phyloP scores from a whole-genome alignment of 768 basidiomycete species.

The Serendipita vermifera region DNA sequence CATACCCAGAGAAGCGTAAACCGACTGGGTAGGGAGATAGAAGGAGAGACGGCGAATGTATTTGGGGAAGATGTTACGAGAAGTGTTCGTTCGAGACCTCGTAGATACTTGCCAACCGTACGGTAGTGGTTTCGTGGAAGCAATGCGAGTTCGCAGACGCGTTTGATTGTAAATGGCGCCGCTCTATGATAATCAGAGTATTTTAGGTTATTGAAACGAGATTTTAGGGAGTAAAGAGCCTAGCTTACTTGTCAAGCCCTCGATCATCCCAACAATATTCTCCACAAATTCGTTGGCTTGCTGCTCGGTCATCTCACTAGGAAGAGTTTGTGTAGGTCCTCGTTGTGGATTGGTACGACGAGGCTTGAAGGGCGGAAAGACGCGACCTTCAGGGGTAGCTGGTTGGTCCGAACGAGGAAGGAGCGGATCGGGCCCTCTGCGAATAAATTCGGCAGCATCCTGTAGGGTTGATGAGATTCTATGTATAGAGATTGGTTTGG shows the following conservation, averaged over 20 bases:
- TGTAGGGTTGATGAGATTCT: too few species aligned
- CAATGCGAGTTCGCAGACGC: conserved; percentile 69
- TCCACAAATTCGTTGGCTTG: conserved; percentile 47
- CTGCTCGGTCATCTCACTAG: conserved; percentile 44
- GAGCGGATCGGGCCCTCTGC: not conserved
- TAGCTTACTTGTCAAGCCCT: conserved; percentile 62
- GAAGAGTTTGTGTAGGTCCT: conserved; percentile 41
- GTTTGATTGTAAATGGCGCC: conserved; percentile 82
- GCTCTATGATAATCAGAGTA: conserved; percentile 26
- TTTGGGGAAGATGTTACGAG: conserved; percentile 74
- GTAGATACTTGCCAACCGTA: conserved; percentile 72
- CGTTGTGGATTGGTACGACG: conserved; percentile 34
- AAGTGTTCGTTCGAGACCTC: conserved; percentile 69
- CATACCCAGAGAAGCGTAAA: conserved; percentile 23
- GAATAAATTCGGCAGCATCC: not conserved
- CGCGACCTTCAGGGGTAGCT: conserved; percentile 43
- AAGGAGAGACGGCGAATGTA: conserved; percentile 39
- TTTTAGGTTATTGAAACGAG: too few species aligned
- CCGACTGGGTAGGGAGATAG: conserved; percentile 18
- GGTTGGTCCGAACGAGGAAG: conserved; percentile 16
- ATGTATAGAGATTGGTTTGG: too few species aligned
- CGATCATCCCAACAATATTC: conserved; percentile 47
- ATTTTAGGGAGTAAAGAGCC: too few species aligned
- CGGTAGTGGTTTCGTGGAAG: conserved; percentile 59
- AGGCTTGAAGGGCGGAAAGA: conserved; percentile 59